phyloP scores from a whole-genome alignment of 768 basidiomycete genomes.

The Boletus reticulatus region DNA sequence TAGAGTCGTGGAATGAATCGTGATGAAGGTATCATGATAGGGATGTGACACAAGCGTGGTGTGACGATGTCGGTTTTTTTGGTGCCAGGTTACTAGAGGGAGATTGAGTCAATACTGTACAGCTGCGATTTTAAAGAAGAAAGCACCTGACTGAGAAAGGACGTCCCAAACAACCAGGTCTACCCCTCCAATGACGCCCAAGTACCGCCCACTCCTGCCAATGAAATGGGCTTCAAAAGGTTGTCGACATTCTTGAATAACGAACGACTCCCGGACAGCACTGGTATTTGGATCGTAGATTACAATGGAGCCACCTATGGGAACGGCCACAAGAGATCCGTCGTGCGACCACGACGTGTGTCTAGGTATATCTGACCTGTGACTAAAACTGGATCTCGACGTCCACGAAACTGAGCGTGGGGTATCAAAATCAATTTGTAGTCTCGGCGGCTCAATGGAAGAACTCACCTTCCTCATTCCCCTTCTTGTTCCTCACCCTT shows the following conservation, averaged over 20 bases:
- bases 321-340: constrained; percentile 78
- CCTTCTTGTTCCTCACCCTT: constrained; percentile 42
- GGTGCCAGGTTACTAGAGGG: constrained; percentile 60
- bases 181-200: constrained; percentile 50
- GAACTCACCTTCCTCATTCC: constrained; percentile 50
- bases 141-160: constrained; percentile 54
- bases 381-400: constrained; percentile 67
- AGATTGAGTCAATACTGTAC: background rate
- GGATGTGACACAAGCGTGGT: constrained; percentile 54
- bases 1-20: constrained; percentile 43
- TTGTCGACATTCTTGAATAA: constrained; percentile 49
- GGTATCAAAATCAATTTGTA: background rate
- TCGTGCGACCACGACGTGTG: constrained; percentile 81
- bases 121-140: background rate
- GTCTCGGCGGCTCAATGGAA: background rate
- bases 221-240: constrained; percentile 59
- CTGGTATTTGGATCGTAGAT: constrained; percentile 73
- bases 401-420: constrained; percentile 58
- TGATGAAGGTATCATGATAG: constrained; percentile 54
- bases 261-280: constrained; percentile 56
- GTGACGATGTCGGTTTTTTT: constrained; percentile 37
- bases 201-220: constrained; percentile 66
- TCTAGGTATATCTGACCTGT: constrained; percentile 65
- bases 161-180: constrained; percentile 74
- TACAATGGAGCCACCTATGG: constrained; percentile 62